These are phyloP conservation scores for Cladophialophora exuberans DNA, from an alignment of 2,329 filamentous ascomycete genomes.

Conservation along the genomic window DNA sequence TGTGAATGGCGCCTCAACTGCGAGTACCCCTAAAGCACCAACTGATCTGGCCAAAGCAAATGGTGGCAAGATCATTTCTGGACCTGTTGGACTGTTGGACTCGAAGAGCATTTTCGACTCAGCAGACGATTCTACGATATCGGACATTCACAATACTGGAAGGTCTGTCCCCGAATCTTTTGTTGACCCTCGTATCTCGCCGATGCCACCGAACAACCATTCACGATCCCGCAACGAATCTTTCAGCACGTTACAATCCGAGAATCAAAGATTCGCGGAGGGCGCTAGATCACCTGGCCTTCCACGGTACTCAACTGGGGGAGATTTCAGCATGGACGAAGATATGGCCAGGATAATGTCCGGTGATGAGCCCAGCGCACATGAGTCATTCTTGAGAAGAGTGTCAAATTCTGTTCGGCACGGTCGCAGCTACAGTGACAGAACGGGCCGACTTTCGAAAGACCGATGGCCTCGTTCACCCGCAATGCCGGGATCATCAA, in stretches of 20 bases:
- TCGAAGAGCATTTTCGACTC: constrained; percentile 47
- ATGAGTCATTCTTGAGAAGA: constrained; percentile 79
- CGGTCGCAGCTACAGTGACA: constrained; percentile 81
- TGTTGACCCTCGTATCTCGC: constrained; percentile 62
- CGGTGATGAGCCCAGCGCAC: constrained; percentile 67
- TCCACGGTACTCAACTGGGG: constrained; percentile 74
- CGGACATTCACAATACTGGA: constrained; percentile 20
- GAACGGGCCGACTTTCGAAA: constrained; percentile 58
- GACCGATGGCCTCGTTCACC: constrained; percentile 75
- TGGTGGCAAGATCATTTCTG: constrained; percentile 47
- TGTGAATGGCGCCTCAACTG: constrained; percentile 31
- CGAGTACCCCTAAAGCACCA: constrained; percentile 7
- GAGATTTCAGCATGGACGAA: constrained; percentile 92
- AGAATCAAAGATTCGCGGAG: constrained; percentile 43
- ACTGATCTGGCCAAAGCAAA: constrained; percentile 39
- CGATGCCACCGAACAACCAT: constrained; percentile 54
- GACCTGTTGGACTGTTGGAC: constrained; percentile 47
- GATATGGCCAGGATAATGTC: constrained; percentile 89
- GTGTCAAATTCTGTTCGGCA: constrained; percentile 95
- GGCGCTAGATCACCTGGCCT: constrained; percentile 66
- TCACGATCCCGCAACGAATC: constrained; percentile 52
- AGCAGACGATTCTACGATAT: constrained; percentile 32
- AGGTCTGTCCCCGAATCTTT: constrained; percentile 54
- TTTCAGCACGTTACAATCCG: constrained; percentile 45
- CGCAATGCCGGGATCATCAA: constrained; percentile 48